Evolutionary conservation across 768 basidiomycete species (phyloP).

Genomic region (Nidularia sp.): DNA sequence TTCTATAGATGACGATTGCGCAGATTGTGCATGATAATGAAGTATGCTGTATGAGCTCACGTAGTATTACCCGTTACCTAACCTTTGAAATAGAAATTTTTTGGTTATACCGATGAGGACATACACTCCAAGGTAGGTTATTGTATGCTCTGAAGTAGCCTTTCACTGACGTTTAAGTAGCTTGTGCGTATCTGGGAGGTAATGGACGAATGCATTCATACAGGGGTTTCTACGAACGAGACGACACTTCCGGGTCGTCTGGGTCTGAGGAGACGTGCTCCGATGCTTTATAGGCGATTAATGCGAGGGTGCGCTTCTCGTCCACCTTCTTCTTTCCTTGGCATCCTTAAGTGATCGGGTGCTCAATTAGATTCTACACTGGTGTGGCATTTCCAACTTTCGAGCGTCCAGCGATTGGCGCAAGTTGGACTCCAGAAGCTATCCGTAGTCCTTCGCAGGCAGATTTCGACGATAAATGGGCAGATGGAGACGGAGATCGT

Average conservation of each 20-base stretch:
- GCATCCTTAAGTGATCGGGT: background rate
- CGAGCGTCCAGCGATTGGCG: constrained; percentile 23
- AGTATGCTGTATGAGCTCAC: constrained; percentile 18
- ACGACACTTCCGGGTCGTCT: constrained; percentile 85
- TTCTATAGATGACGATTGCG: constrained; percentile 78
- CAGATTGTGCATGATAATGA: constrained; percentile 95
- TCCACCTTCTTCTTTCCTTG: background rate
- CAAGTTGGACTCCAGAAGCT: constrained; percentile 13
- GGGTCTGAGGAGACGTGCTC: constrained; percentile 75
- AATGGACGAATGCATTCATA: constrained; percentile 89
- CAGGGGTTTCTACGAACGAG: constrained; percentile 79
- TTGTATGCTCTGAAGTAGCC: background rate
- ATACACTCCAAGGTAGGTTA: constrained; percentile 63
- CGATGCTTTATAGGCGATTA: constrained; percentile 82
- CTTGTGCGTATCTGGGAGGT: constrained; percentile 79
- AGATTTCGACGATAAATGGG: constrained; percentile 4
- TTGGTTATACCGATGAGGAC: constrained; percentile 71
- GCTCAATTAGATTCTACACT: constrained; percentile 39
- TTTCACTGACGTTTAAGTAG: constrained; percentile 25
- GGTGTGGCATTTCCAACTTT: constrained; percentile 30
- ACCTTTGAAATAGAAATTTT: constrained; percentile 37
- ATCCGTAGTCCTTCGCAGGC: constrained; percentile 10
- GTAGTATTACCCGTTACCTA: background rate
- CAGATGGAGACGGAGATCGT: constrained; percentile 5
- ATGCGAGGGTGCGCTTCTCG: constrained; percentile 69